Evolutionary conservation across 805 yeast species (phyloP), one percentile per base, ranked within the genome.

Genomic region (Yamadazyma sp.): DNA sequence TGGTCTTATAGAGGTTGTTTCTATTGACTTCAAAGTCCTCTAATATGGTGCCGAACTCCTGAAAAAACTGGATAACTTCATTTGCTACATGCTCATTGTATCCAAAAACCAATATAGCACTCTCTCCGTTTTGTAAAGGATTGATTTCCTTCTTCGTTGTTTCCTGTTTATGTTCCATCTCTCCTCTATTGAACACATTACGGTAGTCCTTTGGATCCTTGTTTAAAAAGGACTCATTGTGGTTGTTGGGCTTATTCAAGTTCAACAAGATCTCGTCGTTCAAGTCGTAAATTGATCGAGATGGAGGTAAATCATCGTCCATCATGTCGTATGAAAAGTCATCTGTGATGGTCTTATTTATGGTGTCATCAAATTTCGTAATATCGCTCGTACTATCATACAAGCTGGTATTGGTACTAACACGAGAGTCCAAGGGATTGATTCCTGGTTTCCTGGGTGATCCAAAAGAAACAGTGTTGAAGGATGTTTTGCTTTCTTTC

Each of bases 91-190:
- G 70, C 52, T 89, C 95, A 1, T 95, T 88, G 57, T 87, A 91
- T 1, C 98, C 98, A 61, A 84, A 88, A 3, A 91, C 87, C 19
- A 90, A 62, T 1, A 91, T 84, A 0, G 95, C 84, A 32, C 78
- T 70, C 38, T 80, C 88, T 22, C 59, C 48, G 40, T 56, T 42
- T 28, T 47, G 40, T 41, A 62, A 49, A 10, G 65, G 55, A 41
- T 57, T 53, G 29, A 47, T 34, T 32, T 25, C 17, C 13, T 29
- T 28, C 17, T 28, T 34, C 8, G 38, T 42, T 4, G 16, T 41
- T 10, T 13, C 17, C 13, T 26, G 22, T 11, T 34, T 31, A n/a
- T 25, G 36, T 3, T 42, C 51, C 11, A 24, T 32, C 27, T 32
- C 54, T 16, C 44, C 54, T 40, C 60, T 57, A 36, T 65, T 69